These are phyloP conservation scores for Cicer chorassanicum DNA, from an alignment of 306 rosid species.

Conservation along the genomic window DNA sequence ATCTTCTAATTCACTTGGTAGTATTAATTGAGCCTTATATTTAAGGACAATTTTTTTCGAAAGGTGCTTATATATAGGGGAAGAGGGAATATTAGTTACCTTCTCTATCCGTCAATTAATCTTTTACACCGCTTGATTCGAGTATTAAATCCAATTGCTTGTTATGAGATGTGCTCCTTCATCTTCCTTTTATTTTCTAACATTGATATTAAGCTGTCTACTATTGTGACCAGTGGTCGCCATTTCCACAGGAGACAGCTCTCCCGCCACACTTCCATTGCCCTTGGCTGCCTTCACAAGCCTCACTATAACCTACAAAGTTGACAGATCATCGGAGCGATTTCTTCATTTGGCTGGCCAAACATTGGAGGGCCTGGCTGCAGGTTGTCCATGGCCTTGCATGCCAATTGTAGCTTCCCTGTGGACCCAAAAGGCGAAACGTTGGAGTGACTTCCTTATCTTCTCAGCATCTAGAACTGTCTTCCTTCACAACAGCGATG, in stretches of 20 bases:
- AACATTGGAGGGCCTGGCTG: slow-evolving; percentile 87
- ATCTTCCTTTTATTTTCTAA: slow-evolving; percentile 36
- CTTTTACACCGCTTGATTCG: slow-evolving; percentile 28
- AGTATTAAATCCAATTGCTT: slow-evolving; percentile 16
- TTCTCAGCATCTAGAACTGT: slow-evolving; percentile 92
- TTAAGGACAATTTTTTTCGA: no score
- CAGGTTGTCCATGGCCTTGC: slow-evolving; percentile 99
- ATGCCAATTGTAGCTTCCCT: slow-evolving; percentile 98
- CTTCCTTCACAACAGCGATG: slow-evolving; percentile 82
- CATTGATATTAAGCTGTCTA: slow-evolving; percentile 18
- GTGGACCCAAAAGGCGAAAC: slow-evolving; percentile 96
- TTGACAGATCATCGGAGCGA: slow-evolving; percentile 79
- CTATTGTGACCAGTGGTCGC: slow-evolving; percentile 31
- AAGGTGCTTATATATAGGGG: no score
- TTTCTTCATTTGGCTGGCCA: slow-evolving; percentile 94
- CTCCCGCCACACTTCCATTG: slow-evolving; percentile 93
- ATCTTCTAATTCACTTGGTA: no score
- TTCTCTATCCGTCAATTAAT: slow-evolving; percentile 1
- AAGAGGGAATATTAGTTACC: not conserved
- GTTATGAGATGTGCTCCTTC: slow-evolving; percentile 32
- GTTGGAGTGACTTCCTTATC: slow-evolving; percentile 90
- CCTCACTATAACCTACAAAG: slow-evolving; percentile 92
- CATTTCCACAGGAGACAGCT: slow-evolving; percentile 67
- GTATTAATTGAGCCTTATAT: no score
- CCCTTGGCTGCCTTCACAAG: slow-evolving; percentile 98